These are phyloP conservation scores for Magnaporthiopsis rhizophila DNA, from an alignment of 2,329 filamentous ascomycete species.

Conservation along the genomic window DNA sequence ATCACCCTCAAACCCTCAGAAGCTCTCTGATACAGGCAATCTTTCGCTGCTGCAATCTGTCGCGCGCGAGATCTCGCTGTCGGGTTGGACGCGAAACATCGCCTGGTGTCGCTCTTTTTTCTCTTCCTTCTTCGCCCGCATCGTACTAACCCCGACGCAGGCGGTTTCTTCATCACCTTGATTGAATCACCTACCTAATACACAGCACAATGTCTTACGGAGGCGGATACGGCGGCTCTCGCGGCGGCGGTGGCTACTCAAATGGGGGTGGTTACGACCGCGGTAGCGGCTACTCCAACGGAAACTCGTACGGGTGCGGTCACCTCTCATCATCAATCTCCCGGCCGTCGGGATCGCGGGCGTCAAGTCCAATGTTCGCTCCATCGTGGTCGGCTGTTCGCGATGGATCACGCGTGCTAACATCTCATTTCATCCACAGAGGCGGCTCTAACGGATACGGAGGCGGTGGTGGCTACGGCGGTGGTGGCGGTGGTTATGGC, in stretches of 20 bases:
- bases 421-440: slow-evolving; percentile 6
- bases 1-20: background rate
- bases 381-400: background rate
- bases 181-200: background rate
- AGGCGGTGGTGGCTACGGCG: slow-evolving; percentile 27
- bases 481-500: slow-evolving; percentile 61
- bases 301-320: slow-evolving; percentile 17
- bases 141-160: background rate
- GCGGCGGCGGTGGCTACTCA: slow-evolving; percentile 40
- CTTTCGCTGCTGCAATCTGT: background rate
- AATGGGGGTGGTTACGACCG: slow-evolving; percentile 42
- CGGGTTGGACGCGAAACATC: background rate
- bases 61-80: background rate
- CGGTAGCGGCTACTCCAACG: slow-evolving; percentile 22
- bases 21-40: background rate
- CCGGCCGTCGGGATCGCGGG: background rate
- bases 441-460: slow-evolving; percentile 25
- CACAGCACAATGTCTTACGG: slow-evolving; percentile 36
- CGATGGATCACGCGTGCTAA: background rate
- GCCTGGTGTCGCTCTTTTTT: slow-evolving; percentile 1
- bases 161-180: background rate
- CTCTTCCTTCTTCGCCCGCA: background rate
- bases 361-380: too few relatives aligned
- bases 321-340: background rate
- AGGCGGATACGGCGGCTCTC: slow-evolving; percentile 30